Evolutionary conservation across 129 eudicot genomes (phyloP).

Genomic region (Pulicaria dysenterica): DNA sequence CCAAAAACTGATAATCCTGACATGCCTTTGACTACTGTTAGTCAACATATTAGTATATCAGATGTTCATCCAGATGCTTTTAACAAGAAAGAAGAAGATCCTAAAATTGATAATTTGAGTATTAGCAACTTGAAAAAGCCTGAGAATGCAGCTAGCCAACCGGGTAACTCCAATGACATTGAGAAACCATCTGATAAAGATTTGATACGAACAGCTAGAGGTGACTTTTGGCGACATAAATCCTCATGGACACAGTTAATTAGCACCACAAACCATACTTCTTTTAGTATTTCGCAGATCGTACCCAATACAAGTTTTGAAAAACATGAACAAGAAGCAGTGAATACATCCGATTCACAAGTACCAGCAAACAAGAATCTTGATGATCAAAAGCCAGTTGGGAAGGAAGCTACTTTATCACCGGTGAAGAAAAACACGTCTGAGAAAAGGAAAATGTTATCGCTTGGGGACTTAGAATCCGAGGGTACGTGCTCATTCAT

Average conservation of each 20-base stretch:
- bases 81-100: slow-evolving; percentile 38
- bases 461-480: slow-evolving; percentile 25
- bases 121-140: slow-evolving; percentile 8
- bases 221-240: slow-evolving; percentile 71
- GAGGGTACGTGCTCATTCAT: slow-evolving; percentile 69
- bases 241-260: slow-evolving; percentile 83
- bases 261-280: slow-evolving; percentile 42
- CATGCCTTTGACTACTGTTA: slow-evolving; percentile 1
- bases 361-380: slow-evolving; percentile 18
- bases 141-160: neutral
- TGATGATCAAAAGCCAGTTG: slow-evolving; percentile 25
- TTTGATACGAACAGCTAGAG: slow-evolving; percentile 46
- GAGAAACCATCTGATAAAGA: slow-evolving; percentile 16
- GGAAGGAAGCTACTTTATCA: slow-evolving; percentile 23
- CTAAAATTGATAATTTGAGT: slow-evolving; percentile 19
- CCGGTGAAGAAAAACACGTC: slow-evolving; percentile 26
- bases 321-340: slow-evolving; percentile 40
- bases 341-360: slow-evolving; percentile 21
- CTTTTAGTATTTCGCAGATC: slow-evolving; percentile 82
- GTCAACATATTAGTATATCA: slow-evolving; percentile 32
- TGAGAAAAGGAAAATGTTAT: slow-evolving; percentile 25
- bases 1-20: slow-evolving; percentile 4
- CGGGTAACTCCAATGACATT: neutral
- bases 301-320: slow-evolving; percentile 46
- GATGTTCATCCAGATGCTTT: slow-evolving; percentile 31